These are phyloP conservation scores for Cladobotryum protrusum DNA, from an alignment of 2,329 filamentous ascomycete genomes.

Conservation along the genomic window DNA sequence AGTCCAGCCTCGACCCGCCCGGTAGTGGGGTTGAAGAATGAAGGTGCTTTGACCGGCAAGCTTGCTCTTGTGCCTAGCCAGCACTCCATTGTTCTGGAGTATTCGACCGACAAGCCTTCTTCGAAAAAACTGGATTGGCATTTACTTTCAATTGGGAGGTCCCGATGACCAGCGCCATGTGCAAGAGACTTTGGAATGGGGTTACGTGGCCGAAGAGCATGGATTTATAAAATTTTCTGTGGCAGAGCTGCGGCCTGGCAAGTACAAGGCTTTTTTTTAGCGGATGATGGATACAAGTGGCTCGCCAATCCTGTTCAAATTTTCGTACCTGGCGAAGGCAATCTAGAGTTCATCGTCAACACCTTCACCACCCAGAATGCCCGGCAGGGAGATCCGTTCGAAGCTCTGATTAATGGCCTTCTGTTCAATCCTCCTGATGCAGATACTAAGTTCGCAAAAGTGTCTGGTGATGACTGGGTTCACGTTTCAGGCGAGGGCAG, in stretches of 20 bases:
- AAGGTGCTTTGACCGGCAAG: too few species aligned
- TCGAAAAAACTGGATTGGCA: too few species aligned
- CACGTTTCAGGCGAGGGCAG: slow-evolving; percentile 25
- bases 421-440: slow-evolving; percentile 20
- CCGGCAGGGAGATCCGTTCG: slow-evolving; percentile 27
- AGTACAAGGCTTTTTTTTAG: slow-evolving; percentile 33
- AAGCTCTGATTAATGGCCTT: slow-evolving; percentile 27
- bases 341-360: slow-evolving; percentile 23
- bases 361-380: slow-evolving; percentile 29
- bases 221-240: too few species aligned
- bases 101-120: too few species aligned
- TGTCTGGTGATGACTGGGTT: slow-evolving; percentile 25
- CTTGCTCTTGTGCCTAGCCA: too few species aligned
- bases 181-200: too few species aligned
- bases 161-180: too few species aligned
- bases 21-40: too few species aligned
- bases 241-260: slow-evolving; percentile 23
- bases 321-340: slow-evolving; percentile 15
- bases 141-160: too few species aligned
- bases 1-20: too few species aligned
- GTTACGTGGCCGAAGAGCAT: too few species aligned
- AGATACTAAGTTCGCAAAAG: slow-evolving; percentile 23
- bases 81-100: too few species aligned
- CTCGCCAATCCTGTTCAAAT: slow-evolving; percentile 29
- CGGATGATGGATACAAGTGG: slow-evolving; percentile 29